phyloP scores from a whole-genome alignment of 176 grass and related monocot species.

The Paspalum notatum region DNA sequence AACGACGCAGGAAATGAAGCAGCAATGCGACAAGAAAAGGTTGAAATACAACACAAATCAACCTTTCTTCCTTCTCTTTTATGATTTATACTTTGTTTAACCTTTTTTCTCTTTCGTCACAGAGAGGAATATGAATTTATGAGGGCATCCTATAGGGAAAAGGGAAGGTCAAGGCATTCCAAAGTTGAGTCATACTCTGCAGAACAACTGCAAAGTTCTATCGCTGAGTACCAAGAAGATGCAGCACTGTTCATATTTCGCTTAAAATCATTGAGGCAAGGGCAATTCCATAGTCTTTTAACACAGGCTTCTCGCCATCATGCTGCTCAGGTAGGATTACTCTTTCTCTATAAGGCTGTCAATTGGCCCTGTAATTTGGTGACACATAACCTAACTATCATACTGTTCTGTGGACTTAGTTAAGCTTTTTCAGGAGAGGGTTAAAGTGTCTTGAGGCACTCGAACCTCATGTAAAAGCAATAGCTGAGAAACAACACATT shows the following conservation, averaged over 20 bases:
- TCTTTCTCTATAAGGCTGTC: constrained; percentile 17
- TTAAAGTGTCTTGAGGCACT: constrained; percentile 77
- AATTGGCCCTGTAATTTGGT: constrained; percentile 28
- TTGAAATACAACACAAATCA: constrained; percentile 34
- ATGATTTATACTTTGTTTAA: constrained; percentile 8
- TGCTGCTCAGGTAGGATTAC: constrained; percentile 75
- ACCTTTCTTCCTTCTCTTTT: neutral
- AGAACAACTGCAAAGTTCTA: constrained; percentile 65
- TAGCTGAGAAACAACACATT: constrained; percentile 80
- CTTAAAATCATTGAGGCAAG: constrained; percentile 94
- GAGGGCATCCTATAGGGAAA: constrained; percentile 68
- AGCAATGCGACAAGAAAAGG: constrained; percentile 87
- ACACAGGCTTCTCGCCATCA: constrained; percentile 90
- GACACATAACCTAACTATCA: constrained; percentile 33
- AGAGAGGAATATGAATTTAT: constrained; percentile 77
- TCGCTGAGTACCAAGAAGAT: constrained; percentile 77
- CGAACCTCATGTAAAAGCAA: constrained; percentile 75
- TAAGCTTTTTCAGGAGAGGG: constrained; percentile 88
- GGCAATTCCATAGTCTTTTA: constrained; percentile 80
- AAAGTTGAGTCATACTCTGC: constrained; percentile 57
- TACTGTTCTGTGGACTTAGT: constrained; percentile 41
- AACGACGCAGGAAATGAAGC: constrained; percentile 84
- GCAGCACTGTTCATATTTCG: constrained; percentile 78
- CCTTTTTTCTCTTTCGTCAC: constrained; percentile 23
- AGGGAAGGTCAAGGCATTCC: constrained; percentile 57